phyloP scores from a whole-genome alignment of 495 filamentous ascomycete genomes.

The Parmelia sp. region DNA sequence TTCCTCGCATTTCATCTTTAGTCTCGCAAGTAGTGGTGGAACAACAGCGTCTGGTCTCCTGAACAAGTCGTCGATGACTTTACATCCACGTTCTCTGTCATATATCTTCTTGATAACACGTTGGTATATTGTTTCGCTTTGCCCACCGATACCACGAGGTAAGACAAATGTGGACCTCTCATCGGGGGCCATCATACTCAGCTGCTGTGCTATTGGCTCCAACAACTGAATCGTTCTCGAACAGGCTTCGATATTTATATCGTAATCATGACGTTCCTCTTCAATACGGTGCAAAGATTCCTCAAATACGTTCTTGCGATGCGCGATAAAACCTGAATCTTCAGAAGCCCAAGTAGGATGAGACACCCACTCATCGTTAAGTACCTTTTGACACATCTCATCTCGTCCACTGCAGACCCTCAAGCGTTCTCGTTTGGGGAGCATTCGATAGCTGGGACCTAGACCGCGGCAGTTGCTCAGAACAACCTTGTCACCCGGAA shows the following conservation, averaged over 20 bases:
- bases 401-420: slow-evolving; percentile 90
- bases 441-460: slow-evolving; percentile 87
- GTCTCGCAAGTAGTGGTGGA: slow-evolving; percentile 73
- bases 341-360: slow-evolving; percentile 99
- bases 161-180: slow-evolving; percentile 70
- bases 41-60: slow-evolving; percentile 73
- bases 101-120: slow-evolving; percentile 99
- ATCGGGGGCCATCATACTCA: slow-evolving; percentile 62
- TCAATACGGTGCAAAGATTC: slow-evolving; percentile 93
- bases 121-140: slow-evolving; percentile 93
- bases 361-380: slow-evolving; percentile 98
- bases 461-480: slow-evolving; percentile 88
- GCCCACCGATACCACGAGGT: slow-evolving; percentile 77
- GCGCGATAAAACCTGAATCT: slow-evolving; percentile 95
- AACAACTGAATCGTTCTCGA: slow-evolving; percentile 88
- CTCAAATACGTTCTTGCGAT: slow-evolving; percentile 91
- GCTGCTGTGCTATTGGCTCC: slow-evolving; percentile 85
- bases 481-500: slow-evolving; percentile 68
- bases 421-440: slow-evolving; percentile 81
- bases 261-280: slow-evolving; percentile 97
- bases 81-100: slow-evolving; percentile 70
- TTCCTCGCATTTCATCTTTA: slow-evolving; percentile 92
- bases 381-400: slow-evolving; percentile 79
- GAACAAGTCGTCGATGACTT: slow-evolving; percentile 78
- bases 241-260: slow-evolving; percentile 94